Conservation (phyloP, 352 stramenopile species). For the Thraustochytrium striatum region DNA sequence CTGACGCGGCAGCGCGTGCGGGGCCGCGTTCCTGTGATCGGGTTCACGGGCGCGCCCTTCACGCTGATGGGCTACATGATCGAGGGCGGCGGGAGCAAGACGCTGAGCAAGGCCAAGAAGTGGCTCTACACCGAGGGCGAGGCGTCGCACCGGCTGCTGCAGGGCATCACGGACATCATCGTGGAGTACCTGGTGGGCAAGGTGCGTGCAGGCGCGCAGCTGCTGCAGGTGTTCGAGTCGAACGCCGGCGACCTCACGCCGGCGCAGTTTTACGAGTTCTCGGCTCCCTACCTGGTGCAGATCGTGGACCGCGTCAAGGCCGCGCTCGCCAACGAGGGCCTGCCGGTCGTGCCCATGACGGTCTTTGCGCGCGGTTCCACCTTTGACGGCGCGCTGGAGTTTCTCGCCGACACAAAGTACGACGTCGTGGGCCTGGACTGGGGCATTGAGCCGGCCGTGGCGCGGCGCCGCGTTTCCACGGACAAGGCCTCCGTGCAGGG, state of each 20-base stretch:
- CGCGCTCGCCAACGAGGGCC: slow-evolving; percentile 62
- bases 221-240: slow-evolving; percentile 93
- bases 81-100: slow-evolving; percentile 89
- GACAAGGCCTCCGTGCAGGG: slow-evolving; percentile 73
- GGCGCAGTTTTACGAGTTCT: slow-evolving; percentile 88
- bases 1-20: slow-evolving; percentile 75
- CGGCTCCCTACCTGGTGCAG: slow-evolving; percentile 78
- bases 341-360: slow-evolving; percentile 62
- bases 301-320: slow-evolving; percentile 65
- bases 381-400: slow-evolving; percentile 44
- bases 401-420: slow-evolving; percentile 69
- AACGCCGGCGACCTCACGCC: slow-evolving; percentile 90
- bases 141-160: slow-evolving; percentile 79
- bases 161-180: slow-evolving; percentile 87
- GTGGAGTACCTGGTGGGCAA: slow-evolving; percentile 91
- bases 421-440: slow-evolving; percentile 89
- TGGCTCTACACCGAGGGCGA: slow-evolving; percentile 86
- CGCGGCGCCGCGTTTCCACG: slow-evolving; percentile 70
- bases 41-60: slow-evolving; percentile 92
- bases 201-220: slow-evolving; percentile 85
- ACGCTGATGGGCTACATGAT: slow-evolving; percentile 99
- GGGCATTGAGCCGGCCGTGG: slow-evolving; percentile 82
- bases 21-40: slow-evolving; percentile 89
- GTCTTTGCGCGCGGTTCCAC: slow-evolving; percentile 68
- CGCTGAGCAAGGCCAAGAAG: slow-evolving; percentile 84